Percentiles rank a stretch among this genome's conserved stretches.
Evolutionary conservation across 2,329 filamentous ascomycete species (phyloP).

Genomic region (Rhynchosporium secalis): DNA sequence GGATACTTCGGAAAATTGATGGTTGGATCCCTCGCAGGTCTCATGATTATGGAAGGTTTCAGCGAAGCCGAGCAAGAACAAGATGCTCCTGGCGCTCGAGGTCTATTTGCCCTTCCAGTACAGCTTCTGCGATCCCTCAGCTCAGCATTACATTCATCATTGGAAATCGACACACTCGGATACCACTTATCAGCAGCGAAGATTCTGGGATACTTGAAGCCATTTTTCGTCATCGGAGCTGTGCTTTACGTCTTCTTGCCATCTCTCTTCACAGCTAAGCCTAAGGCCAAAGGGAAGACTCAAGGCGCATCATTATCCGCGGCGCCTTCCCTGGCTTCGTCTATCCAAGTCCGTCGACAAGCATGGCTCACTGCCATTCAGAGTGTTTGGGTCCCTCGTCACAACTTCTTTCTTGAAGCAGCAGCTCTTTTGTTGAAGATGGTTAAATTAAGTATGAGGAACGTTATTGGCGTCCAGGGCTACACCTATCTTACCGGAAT

Average conservation of each 20-base stretch:
- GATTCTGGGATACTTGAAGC: constrained; percentile 53
- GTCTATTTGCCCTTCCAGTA: constrained; percentile 64
- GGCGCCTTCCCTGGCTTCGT: constrained; percentile 73
- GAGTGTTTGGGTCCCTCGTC: constrained; percentile 85
- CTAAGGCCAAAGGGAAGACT: constrained; percentile 51
- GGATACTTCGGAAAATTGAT: constrained; percentile 76
- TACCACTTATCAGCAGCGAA: constrained; percentile 50
- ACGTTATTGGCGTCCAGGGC: constrained; percentile 71
- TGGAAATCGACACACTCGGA: constrained; percentile 53
- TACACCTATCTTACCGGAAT: constrained; percentile 80
- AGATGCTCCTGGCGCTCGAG: constrained; percentile 64
- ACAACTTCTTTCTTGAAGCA: constrained; percentile 83
- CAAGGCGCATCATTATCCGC: constrained; percentile 48
- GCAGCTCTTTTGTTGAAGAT: constrained; percentile 79
- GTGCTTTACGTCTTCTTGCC: constrained; percentile 57
- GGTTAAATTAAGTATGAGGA: constrained; percentile 76
- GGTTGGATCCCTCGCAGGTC: constrained; percentile 85
- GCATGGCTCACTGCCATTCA: constrained; percentile 94
- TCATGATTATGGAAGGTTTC: constrained; percentile 88
- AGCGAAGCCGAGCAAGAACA: constrained; percentile 61
- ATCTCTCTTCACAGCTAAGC: constrained; percentile 47
- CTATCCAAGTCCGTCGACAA: constrained; percentile 80
- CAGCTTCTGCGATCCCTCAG: constrained; percentile 54
- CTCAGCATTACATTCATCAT: constrained; percentile 44
- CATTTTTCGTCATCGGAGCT: constrained; percentile 53